Conservation (phyloP, 768 basidiomycete species). For the Cyclocybe cylindracea region DNA sequence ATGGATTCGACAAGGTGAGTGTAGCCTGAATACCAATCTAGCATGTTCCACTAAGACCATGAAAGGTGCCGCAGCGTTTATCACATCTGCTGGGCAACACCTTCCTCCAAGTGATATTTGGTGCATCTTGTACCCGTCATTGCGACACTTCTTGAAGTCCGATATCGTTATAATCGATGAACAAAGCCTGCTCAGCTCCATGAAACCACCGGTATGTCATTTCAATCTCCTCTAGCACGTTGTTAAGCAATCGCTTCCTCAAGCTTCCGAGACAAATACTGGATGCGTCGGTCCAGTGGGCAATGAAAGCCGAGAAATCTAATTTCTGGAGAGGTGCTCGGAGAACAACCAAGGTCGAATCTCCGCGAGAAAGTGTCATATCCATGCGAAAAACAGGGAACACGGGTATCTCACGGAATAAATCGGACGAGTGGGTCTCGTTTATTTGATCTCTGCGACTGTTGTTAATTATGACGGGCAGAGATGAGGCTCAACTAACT, state of each 20-base stretch:
- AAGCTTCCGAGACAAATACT: slow-evolving; percentile 69
- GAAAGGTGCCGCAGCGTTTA: slow-evolving; percentile 83
- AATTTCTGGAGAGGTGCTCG: slow-evolving; percentile 74
- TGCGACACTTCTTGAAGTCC: slow-evolving; percentile 82
- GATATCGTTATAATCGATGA: slow-evolving; percentile 80
- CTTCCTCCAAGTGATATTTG: slow-evolving; percentile 89
- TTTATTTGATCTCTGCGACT: neutral
- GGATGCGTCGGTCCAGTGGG: slow-evolving; percentile 87
- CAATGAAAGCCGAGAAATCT: slow-evolving; percentile 78
- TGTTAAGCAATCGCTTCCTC: slow-evolving; percentile 17
- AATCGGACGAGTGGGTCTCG: slow-evolving; percentile 73
- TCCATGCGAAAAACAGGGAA: slow-evolving; percentile 55
- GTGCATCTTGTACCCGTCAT: slow-evolving; percentile 94
- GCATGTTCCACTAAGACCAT: neutral
- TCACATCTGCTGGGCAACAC: slow-evolving; percentile 81
- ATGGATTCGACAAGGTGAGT: slow-evolving; percentile 92
- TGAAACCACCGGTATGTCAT: slow-evolving; percentile 74
- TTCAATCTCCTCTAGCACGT: neutral
- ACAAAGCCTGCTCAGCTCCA: slow-evolving; percentile 66
- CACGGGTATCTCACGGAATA: slow-evolving; percentile 46
- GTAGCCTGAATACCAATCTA: neutral
- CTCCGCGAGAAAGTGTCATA: slow-evolving; percentile 71
- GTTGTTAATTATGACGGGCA: slow-evolving; percentile 26
- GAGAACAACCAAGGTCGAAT: slow-evolving; percentile 55
- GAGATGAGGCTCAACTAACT: slow-evolving; percentile 74